Percentiles rank a stretch among this genome's conserved stretches.
Conservation (phyloP, 2,329 filamentous ascomycete genomes). For the Mycosphaerella sp. region DNA sequence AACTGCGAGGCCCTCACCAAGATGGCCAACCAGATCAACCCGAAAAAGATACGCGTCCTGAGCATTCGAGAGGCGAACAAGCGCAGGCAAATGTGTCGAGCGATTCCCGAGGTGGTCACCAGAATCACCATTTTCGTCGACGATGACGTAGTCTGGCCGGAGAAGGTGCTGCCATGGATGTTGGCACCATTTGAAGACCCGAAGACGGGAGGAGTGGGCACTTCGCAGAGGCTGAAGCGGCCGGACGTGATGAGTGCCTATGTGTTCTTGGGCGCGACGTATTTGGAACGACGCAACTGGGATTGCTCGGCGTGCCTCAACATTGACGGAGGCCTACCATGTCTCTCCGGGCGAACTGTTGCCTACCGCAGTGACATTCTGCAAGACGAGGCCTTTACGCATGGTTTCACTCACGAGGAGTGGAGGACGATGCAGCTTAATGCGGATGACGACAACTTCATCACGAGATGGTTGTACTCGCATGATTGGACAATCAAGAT, state of each 20-base stretch:
- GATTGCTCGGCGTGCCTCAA: slow-evolving; percentile 94
- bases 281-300: slow-evolving; percentile 91
- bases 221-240: slow-evolving; percentile 78
- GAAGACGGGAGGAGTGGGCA: slow-evolving; percentile 81
- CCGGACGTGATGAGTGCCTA: slow-evolving; percentile 60
- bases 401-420: slow-evolving; percentile 85
- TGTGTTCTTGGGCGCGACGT: slow-evolving; percentile 87
- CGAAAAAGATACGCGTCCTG: slow-evolving; percentile 64
- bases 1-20: slow-evolving; percentile 54
- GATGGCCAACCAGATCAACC: slow-evolving; percentile 53
- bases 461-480: slow-evolving; percentile 90
- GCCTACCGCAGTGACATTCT: slow-evolving; percentile 87
- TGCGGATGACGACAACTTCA: slow-evolving; percentile 96
- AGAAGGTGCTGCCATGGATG: slow-evolving; percentile 81
- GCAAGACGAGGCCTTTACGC: slow-evolving; percentile 74
- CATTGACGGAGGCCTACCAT: slow-evolving; percentile 92
- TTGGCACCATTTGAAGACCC: slow-evolving; percentile 84
- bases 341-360: slow-evolving; percentile 89
- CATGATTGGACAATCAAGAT: slow-evolving; percentile 92
- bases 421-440: slow-evolving; percentile 87
- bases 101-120: slow-evolving; percentile 77
- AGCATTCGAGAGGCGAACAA: slow-evolving; percentile 87
- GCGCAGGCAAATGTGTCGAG: slow-evolving; percentile 85
- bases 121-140: slow-evolving; percentile 87
- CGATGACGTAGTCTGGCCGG: slow-evolving; percentile 91